phyloP scores from a whole-genome alignment of 768 basidiomycete species.

The Termitomyces sp. region DNA sequence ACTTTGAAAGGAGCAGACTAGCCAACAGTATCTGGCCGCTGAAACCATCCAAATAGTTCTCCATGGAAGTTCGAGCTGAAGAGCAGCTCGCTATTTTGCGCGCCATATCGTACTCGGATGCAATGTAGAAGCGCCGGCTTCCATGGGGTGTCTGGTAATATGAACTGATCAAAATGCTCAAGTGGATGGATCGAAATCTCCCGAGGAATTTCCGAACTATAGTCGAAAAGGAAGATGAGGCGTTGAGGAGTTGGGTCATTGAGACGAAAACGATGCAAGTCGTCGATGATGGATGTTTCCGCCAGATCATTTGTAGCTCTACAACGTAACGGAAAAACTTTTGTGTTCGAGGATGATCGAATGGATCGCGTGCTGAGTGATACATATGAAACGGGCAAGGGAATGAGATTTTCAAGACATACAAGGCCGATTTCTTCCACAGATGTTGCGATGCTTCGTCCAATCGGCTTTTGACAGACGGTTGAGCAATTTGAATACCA shows the following conservation, averaged over 20 bases:
- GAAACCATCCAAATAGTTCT: neutral
- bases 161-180: neutral
- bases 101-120: neutral
- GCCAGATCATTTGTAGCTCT: too few relatives aligned
- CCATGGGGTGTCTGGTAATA: too few relatives aligned
- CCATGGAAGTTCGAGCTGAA: neutral
- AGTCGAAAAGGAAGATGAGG: neutral
- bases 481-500: neutral
- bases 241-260: neutral
- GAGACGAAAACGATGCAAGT: neutral
- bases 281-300: neutral
- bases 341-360: neutral
- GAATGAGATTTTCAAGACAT: neutral
- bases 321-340: neutral
- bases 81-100: neutral
- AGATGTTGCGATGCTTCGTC: neutral
- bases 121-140: neutral
- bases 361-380: neutral
- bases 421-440: neutral
- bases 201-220: neutral
- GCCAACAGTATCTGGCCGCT: neutral
- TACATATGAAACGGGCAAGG: neutral
- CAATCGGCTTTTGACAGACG: neutral
- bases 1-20: neutral
- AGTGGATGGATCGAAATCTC: neutral